Evolutionary conservation across 805 yeast genomes (phyloP), one percentile per base, ranked within the genome.

Genomic region (Candida argentea): DNA sequence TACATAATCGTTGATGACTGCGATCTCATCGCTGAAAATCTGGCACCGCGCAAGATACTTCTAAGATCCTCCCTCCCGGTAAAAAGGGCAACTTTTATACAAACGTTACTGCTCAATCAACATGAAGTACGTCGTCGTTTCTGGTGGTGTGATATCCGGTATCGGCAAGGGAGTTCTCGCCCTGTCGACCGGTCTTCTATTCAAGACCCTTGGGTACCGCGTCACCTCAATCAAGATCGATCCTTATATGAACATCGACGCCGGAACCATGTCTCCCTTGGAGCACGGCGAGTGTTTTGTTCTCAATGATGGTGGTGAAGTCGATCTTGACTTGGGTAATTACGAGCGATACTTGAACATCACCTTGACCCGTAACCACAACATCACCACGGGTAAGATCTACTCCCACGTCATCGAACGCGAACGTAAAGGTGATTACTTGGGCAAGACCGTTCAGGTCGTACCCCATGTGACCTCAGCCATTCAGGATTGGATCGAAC

Each of bases 221-320:
- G 97, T 89, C 37, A 89, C 98, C 4, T 86, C 97, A 10, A 89
- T 91, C 65, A 91, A 91, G 59, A 91, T 91, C 48, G 99, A 91
- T 64, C 99, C 99, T 22, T 91, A 91, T 61, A 83, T 91, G 94
- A 91, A 91, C 63, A 85, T 91, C 43, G 99, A 91, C 64, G 99
- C 99, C 22, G 99, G 99, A 46, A 91, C 99, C 25, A 91, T 91
- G 99, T 84, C 95, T 23, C 99, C 99, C 14, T 67, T 91, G 51
- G 99, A 91, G 59, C 99, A 91, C 53, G 98, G 99, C 45, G 99
- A 91, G 60, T 94, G 95, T 54, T 91, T 91, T 54, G 97, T 91
- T 29, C 69, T 91, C 50, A 83, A 89, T 55, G 99, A 91, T 54
- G 99, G 99, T 56, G 99, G 98, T 46, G 99, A 91, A 62, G 95